Base-by-base conservation (phyloP, 1,139 yeast species). In the Nadsonia commutata region DNA sequence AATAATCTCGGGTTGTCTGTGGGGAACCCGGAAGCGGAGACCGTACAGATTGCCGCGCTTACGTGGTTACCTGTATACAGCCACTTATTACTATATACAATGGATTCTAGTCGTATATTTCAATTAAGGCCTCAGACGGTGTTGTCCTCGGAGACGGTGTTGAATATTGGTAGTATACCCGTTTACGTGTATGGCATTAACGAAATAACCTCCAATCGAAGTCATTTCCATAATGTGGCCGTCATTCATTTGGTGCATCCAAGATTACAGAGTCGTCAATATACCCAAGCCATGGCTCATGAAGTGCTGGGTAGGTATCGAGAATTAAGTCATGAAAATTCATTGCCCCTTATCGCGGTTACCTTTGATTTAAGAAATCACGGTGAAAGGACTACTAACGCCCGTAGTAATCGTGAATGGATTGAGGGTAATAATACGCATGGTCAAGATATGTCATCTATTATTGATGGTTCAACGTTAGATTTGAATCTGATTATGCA, bases 291-390 rank as follows among this genome's bases (percentile, higher is more conserved):
- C 31, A 38, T 53, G 23, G 55, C 56, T 17, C 39, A 43, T 31
- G 49, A 47, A 36, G 36, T 54, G 21, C 36, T 43, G 11, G 37
- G 44, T n/a, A 23, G 44, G 13, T 44, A 40, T 38, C 43, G 43
- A 2, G 17, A 37, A 6, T 40, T 37, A 3, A 37, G 40, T 9
- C 31, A 37, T 38, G 31, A 41, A n/a, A 33, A 38, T 16, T 37
- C 37, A 38, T 33, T 39, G 2, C 38, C 38, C 31, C 31, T 38
- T 36, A 60, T 76, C 36, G 69, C 74, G 41, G 70, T 74, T 11
- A 64, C 77, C 0, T 74, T 74, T 55, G 85, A 79, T 51, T 59
- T 63, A 46, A 65, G 79, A 44, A 78, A 78, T 57, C 85, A 78
- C 53, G 84, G 84, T 2, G 57, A 57, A 31, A 59, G 84, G 38